phyloP scores from a whole-genome alignment of 1,139 yeast species.

The Yamadazyma songkhlaensis region DNA sequence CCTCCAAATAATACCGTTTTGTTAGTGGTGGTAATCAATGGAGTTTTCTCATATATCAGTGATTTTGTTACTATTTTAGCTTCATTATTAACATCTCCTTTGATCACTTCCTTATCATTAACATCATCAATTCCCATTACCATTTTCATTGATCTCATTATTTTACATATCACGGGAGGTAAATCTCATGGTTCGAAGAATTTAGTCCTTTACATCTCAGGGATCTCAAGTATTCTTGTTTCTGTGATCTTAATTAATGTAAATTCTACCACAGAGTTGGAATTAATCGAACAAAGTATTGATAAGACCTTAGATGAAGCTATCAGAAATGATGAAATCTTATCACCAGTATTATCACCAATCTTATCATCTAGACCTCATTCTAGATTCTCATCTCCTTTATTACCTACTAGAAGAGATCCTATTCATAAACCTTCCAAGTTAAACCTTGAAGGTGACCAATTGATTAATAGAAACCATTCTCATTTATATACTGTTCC shows the following conservation, averaged over 20 bases:
- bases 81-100: slow-evolving; percentile 52
- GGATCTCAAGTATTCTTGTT: slow-evolving; percentile 43
- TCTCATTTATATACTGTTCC: slow-evolving; percentile 19
- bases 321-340: slow-evolving; percentile 40
- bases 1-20: slow-evolving; percentile 33
- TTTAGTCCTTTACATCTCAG: slow-evolving; percentile 37
- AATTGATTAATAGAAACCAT: slow-evolving; percentile 21
- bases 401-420: slow-evolving; percentile 8
- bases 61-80: slow-evolving; percentile 51
- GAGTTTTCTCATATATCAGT: slow-evolving; percentile 45
- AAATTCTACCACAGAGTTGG: slow-evolving; percentile 41
- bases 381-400: slow-evolving; percentile 14
- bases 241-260: slow-evolving; percentile 49
- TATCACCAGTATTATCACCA: slow-evolving; percentile 50
- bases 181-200: slow-evolving; percentile 17
- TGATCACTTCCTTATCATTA: slow-evolving; percentile 50
- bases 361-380: slow-evolving; percentile 19
- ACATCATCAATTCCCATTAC: slow-evolving; percentile 54
- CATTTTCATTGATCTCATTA: slow-evolving; percentile 43
- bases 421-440: slow-evolving; percentile 9
- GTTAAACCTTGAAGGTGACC: slow-evolving; percentile 15
- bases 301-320: slow-evolving; percentile 51
- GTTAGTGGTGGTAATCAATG: slow-evolving; percentile 37
- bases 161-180: slow-evolving; percentile 22
- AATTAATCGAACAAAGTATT: slow-evolving; percentile 45